Percentiles rank a stretch among this genome's conserved stretches.
These are phyloP conservation scores for Fusarium continuum DNA, from an alignment of 2,329 filamentous ascomycete species.

Conservation along the genomic window DNA sequence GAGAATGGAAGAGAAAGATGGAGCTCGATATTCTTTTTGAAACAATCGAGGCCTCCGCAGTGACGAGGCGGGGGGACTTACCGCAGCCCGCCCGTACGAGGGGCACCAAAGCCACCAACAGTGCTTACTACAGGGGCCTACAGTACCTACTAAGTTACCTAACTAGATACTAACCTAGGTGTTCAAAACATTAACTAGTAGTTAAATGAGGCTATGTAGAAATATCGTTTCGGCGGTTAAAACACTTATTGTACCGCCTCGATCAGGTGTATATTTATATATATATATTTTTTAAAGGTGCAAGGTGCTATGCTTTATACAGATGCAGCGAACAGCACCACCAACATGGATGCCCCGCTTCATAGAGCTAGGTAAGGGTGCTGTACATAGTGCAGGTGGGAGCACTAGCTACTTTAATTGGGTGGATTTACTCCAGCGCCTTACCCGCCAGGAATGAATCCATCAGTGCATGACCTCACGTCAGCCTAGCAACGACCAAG, in stretches of 20 bases:
- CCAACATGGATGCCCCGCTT: constrained; percentile 18
- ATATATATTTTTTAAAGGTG: too few species aligned
- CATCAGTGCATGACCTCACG: constrained; percentile 31
- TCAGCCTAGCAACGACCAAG: constrained; percentile 23
- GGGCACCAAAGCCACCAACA: constrained; percentile 8
- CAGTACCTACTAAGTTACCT: not conserved
- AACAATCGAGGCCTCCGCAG: constrained; percentile 34
- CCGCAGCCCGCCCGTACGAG: constrained; percentile 15
- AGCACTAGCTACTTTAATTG: constrained; percentile 28
- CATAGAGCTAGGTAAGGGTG: constrained; percentile 1
- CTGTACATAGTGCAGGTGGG: constrained; percentile 32
- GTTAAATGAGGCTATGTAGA: not conserved
- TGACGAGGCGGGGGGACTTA: constrained; percentile 29
- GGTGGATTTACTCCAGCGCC: constrained; percentile 8
- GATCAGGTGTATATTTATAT: constrained; percentile 12
- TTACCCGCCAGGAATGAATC: constrained; percentile 18
- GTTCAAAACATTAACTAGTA: too few species aligned
- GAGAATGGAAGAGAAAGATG: constrained; percentile 31
- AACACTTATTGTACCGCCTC: constrained; percentile 18
- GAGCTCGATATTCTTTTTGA: constrained; percentile 37
- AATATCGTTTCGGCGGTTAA: constrained; percentile 8
- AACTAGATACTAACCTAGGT: too few species aligned
- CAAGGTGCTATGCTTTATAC: constrained; percentile 32
- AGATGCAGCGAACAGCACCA: constrained; percentile 8
- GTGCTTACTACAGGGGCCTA: constrained; percentile 13